Evolutionary conservation across 495 filamentous ascomycete species (phyloP).

Genomic region (Ramalina intermedia): DNA sequence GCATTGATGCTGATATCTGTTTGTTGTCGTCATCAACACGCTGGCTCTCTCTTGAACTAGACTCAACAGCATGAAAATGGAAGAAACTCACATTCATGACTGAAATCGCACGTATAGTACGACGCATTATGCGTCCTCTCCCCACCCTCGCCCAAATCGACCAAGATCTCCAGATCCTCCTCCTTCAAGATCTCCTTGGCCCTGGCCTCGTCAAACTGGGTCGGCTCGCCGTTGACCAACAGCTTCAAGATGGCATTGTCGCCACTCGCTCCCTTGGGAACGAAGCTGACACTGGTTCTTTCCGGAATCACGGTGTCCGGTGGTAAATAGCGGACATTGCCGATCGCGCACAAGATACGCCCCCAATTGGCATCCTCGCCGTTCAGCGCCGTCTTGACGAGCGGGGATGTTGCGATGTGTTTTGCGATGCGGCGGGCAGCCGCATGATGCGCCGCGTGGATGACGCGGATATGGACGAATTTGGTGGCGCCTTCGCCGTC

Average conservation of each 20-base stretch:
- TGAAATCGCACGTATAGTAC: conserved; percentile 96
- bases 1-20: conserved; percentile 62
- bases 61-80: conserved; percentile 5
- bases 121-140: conserved; percentile 45
- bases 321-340: conserved; percentile 61
- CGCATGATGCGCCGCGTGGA: conserved; percentile 50
- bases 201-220: conserved; percentile 62
- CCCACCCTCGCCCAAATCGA: conserved; percentile 48
- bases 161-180: conserved; percentile 71
- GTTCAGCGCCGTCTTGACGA: conserved; percentile 95
- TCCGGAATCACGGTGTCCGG: conserved; percentile 56
- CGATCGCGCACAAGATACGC: conserved; percentile 86
- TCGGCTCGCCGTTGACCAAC: conserved; percentile 80
- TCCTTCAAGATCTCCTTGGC: conserved; percentile 76
- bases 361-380: conserved; percentile 98
- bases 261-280: conserved; percentile 68
- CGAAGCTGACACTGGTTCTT: conserved; percentile 81
- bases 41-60: not conserved
- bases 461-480: conserved; percentile 86
- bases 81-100: conserved; percentile 62
- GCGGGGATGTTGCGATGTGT: conserved; percentile 80
- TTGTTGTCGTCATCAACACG: not conserved
- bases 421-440: conserved; percentile 59
- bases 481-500: conserved; percentile 98
- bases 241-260: conserved; percentile 48